A percentile compares a stretch with the other conserved stretches of the same genome.
These are phyloP conservation scores for Paramecium sonneborni DNA, from an alignment of 73 alveolate species.

Conservation along the genomic window DNA sequence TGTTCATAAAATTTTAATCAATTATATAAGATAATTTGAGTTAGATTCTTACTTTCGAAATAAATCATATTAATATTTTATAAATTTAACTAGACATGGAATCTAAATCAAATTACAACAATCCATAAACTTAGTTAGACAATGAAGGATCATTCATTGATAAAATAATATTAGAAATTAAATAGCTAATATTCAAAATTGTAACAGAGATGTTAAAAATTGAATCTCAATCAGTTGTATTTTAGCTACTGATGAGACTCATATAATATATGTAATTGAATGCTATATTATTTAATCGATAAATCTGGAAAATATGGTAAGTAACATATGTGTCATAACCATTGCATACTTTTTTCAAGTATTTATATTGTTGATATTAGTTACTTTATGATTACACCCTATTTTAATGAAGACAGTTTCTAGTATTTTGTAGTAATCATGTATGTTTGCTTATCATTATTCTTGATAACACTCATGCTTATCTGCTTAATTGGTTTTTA, in stretches of 20 bases:
- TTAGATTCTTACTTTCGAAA: neutral
- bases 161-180: neutral
- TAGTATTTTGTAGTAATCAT: neutral
- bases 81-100: neutral
- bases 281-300: neutral
- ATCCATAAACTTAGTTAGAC: neutral
- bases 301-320: constrained; percentile 50
- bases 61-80: neutral
- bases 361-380: neutral
- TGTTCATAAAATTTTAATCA: neutral
- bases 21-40: neutral
- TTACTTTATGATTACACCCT: neutral
- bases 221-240: neutral
- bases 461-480: constrained; percentile 29
- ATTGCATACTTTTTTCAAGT: constrained; percentile 30
- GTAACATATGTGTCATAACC: neutral
- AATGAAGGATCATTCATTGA: constrained; percentile 15
- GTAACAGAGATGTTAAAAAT: neutral
- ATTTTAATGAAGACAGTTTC: neutral
- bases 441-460: constrained; percentile 1
- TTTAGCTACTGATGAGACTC: neutral
- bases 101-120: constrained; percentile 8
- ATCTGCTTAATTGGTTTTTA: neutral
- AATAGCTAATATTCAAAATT: neutral
- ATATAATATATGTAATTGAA: constrained; percentile 3